phyloP scores from a whole-genome alignment of 2,329 filamentous ascomycete genomes.

The Xenoacremonium recifei region DNA sequence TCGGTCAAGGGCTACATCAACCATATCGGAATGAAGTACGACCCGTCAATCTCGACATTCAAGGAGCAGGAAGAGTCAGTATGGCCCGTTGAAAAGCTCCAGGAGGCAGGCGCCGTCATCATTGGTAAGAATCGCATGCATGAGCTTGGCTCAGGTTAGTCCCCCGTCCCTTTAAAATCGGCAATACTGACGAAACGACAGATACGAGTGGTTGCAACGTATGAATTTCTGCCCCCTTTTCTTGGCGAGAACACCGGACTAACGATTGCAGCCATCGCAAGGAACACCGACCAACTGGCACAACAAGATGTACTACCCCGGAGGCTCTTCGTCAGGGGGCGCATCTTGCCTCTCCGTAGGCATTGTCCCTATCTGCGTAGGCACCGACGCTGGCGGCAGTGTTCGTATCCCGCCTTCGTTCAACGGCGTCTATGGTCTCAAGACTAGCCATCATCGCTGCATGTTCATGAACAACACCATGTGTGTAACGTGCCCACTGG shows the following conservation, averaged over 20 bases:
- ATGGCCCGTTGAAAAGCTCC: slow-evolving; percentile 70
- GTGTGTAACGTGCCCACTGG: slow-evolving; percentile 71
- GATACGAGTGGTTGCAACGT: slow-evolving; percentile 83
- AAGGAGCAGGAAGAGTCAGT: slow-evolving; percentile 53
- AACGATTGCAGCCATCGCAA: slow-evolving; percentile 55
- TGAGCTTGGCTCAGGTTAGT: slow-evolving; percentile 68
- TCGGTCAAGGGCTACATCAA: slow-evolving; percentile 68
- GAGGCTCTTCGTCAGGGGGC: slow-evolving; percentile 76
- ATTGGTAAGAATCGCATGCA: slow-evolving; percentile 80
- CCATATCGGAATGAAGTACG: slow-evolving; percentile 62
- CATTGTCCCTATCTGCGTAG: slow-evolving; percentile 71
- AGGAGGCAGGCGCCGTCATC: slow-evolving; percentile 72
- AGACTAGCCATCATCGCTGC: slow-evolving; percentile 72
- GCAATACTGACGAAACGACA: slow-evolving; percentile 21
- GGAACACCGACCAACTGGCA: slow-evolving; percentile 78
- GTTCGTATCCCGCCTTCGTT: slow-evolving; percentile 72
- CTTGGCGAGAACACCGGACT: slow-evolving; percentile 5
- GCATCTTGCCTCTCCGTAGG: slow-evolving; percentile 69
- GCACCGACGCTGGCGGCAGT: slow-evolving; percentile 74
- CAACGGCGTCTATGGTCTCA: slow-evolving; percentile 80
- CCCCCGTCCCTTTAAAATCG: too few relatives aligned
- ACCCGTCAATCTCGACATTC: slow-evolving; percentile 53
- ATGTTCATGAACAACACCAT: slow-evolving; percentile 53
- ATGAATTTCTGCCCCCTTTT: too few relatives aligned
- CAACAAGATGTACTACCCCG: slow-evolving; percentile 74